Evolutionary conservation across 495 filamentous ascomycete species (phyloP).

Genomic region (Thozetella sp.): DNA sequence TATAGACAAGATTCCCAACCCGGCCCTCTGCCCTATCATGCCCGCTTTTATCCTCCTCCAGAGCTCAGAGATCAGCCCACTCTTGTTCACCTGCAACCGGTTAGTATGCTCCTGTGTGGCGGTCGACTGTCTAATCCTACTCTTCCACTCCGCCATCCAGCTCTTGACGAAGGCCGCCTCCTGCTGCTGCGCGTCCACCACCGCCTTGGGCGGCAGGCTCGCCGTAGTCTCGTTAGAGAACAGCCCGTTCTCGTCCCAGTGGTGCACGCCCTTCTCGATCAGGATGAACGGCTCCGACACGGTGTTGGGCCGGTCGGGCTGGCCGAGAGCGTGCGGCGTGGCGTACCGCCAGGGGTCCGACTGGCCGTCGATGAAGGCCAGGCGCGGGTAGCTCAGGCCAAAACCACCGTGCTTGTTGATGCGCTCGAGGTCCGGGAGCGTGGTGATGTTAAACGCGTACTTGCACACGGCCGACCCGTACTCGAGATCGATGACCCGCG

Average conservation of each 20-base stretch:
- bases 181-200: constrained; percentile 54
- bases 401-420: constrained; percentile 76
- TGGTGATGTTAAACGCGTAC: constrained; percentile 63
- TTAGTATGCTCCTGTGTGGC: not conserved
- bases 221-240: constrained; percentile 59
- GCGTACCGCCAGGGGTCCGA: constrained; percentile 72
- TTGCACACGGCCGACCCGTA: constrained; percentile 57
- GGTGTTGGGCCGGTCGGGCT: constrained; percentile 50
- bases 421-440: constrained; percentile 49
- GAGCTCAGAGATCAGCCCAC: not conserved
- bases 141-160: constrained; percentile 64
- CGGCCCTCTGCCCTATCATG: too few species aligned
- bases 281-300: constrained; percentile 61
- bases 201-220: constrained; percentile 51
- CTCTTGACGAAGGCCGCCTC: constrained; percentile 61
- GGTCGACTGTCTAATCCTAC: not conserved
- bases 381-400: constrained; percentile 60
- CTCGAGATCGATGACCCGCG: constrained; percentile 59
- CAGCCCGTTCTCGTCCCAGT: constrained; percentile 74
- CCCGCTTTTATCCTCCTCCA: too few species aligned
- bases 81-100: not conserved
- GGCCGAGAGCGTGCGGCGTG: constrained; percentile 59
- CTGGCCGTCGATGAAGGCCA: constrained; percentile 70
- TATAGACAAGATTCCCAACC: too few species aligned
- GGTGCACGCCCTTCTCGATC: constrained; percentile 65